Evolutionary conservation across 1,284 basidiomycete genomes (phyloP), one percentile per base, ranked within the genome.

Genomic region (Pascua sp.): DNA sequence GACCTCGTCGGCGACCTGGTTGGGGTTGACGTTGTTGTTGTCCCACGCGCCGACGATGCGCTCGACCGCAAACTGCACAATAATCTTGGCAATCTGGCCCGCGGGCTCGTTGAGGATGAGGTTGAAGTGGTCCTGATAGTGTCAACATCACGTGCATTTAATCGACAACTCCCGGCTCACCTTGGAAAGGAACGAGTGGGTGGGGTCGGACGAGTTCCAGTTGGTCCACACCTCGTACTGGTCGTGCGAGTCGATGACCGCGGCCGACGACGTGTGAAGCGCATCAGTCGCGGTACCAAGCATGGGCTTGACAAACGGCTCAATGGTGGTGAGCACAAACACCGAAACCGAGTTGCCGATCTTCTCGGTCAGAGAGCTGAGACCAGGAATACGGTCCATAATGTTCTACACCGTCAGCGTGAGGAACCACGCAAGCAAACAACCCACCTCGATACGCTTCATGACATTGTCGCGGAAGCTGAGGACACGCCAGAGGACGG

Each of bases 11-110:
- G 82, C 84, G 8, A 85, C 71, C 44, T 82, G 77, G 57, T 83
- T 80, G 7, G 85, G 81, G 66, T 87, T 84, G 47, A 86, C 73
- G 1, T 81, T 84, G 42, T 66, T 72, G 67, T 91, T 85, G 64
- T 89, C 87, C 92, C 93, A 96, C 1, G 91, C 91, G 67, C 86
- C 87, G 46, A 87, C 86, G 15, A 96, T 75, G 39, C 72, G 70
- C 60, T 76, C 77, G 60, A 81, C 81, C 3, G 80, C 59, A 60
- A 73, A 71, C 49, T 72, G 67, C 43, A 91, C 81, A 52, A 91
- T 81, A 56, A 86, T 80, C 71, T 81, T 84, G 4, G 88, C 89
- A 43, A 91, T 72, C 60, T 85, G 79, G 0, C 90, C 89, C 9
- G 89, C 89, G 2, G 89, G 86, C 68, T 89, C 77, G 63, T 76